These are phyloP conservation scores for Aspergillus avenaceus DNA, from an alignment of 495 filamentous ascomycete genomes.

Conservation along the genomic window DNA sequence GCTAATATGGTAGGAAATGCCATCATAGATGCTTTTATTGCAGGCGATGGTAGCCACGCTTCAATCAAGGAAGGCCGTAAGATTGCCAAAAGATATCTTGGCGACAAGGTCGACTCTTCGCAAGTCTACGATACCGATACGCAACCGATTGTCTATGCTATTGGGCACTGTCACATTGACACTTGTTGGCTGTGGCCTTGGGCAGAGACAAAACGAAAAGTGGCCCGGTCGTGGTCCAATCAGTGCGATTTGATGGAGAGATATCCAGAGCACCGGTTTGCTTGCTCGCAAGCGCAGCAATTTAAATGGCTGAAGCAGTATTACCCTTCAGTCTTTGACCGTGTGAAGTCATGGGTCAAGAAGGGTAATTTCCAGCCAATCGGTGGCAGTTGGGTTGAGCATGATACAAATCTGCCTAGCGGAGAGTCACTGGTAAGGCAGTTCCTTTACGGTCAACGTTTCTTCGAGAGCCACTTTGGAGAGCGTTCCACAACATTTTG, in stretches of 20 bases:
- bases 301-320: conserved; percentile 93
- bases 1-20: conserved; percentile 77
- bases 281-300: conserved; percentile 90
- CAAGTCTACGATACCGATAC: conserved; percentile 78
- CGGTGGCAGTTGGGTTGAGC: conserved; percentile 97
- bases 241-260: conserved; percentile 92
- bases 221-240: conserved; percentile 92
- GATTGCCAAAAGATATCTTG: conserved; percentile 79
- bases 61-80: conserved; percentile 74
- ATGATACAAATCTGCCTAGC: conserved; percentile 95
- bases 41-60: conserved; percentile 66
- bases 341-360: conserved; percentile 86
- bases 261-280: conserved; percentile 91
- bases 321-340: conserved; percentile 83
- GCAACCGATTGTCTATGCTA: conserved; percentile 73
- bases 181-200: conserved; percentile 98
- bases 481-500: conserved; percentile 88
- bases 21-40: conserved; percentile 86
- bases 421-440: conserved; percentile 94
- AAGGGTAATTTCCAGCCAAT: conserved; percentile 90
- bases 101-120: conserved; percentile 71
- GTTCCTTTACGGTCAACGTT: conserved; percentile 90
- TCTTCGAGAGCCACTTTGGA: conserved; percentile 91
- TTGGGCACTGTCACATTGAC: conserved; percentile 96
- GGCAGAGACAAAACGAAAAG: conserved; percentile 97